Base-by-base conservation (phyloP, 345 rosid genomes). In the Microthlaspi erraticum region DNA sequence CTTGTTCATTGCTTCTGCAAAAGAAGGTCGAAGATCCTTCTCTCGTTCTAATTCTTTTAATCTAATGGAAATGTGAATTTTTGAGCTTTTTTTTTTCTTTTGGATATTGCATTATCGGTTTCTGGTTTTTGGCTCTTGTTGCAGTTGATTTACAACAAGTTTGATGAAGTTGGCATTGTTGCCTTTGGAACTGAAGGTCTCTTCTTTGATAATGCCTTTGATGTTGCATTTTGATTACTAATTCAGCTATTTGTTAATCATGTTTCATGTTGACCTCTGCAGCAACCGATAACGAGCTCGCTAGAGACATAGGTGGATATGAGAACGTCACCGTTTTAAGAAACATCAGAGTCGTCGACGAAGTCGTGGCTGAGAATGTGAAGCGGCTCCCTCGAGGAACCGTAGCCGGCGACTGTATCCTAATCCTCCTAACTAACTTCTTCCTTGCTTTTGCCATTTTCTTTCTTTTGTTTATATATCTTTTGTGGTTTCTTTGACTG, bases 401-500 rank as follows among this genome's bases (percentile, higher is more conserved):
- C 12, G 80, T 79, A 13, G 32, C 79, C 67, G 97, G 97, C 31
- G 97, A 91, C 78, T 94, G 96, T 94, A 88, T 94, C 97, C 95
- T 31, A 91, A 88, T 94, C 97, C 95, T 31, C 5, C 39, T 10
- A 19, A 52, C 55, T 66, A 8, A 39, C 8, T 29, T 65, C 26
- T 78, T 5, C 34, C n/a, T n/a, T 42, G 31, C 11, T 37, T 32
- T 59, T 38, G 19, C 31, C 26, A 6, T 62, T 48, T 17, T 20
- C 23, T 49, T 23, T 38, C 23, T 49, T 23, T 38, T 0, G 1
- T 42, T 70, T 38, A 8, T 18, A 16, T 43, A 12, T 23, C 2
- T 39, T 0, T 41, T 52, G 73, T n/a, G n/a, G n/a, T 45, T 76
- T 56, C 62, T 91, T 88, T 93, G 79, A 86, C 90, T 78, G 73